These are phyloP conservation scores for Saccharomycopsis sp. DNA, from an alignment of 805 yeast species.

Conservation along the genomic window DNA sequence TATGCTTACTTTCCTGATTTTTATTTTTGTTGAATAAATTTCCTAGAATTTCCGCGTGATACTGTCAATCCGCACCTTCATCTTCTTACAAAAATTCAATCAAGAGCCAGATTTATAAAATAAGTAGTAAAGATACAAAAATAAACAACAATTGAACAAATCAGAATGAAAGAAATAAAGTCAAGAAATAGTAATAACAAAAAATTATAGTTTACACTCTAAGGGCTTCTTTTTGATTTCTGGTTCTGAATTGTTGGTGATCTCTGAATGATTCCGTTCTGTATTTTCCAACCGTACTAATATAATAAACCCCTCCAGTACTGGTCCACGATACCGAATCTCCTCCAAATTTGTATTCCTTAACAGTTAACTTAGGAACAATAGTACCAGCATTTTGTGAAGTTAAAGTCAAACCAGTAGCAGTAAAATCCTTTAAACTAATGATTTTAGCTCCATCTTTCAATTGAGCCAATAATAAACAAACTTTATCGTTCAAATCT, in stretches of 20 bases:
- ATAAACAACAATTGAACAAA: no score
- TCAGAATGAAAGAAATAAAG: no score
- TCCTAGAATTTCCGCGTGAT: no score
- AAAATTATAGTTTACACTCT: no score
- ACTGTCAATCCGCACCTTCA: no score
- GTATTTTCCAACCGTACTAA: constrained; percentile 50
- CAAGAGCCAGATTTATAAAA: no score
- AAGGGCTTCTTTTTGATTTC: background rate
- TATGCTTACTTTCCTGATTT: no score
- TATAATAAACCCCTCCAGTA: constrained; percentile 65
- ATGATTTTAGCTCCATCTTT: constrained; percentile 71
- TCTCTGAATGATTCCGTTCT: background rate
- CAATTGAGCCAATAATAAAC: constrained; percentile 50
- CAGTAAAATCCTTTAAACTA: constrained; percentile 68
- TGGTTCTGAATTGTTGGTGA: constrained; percentile 4
- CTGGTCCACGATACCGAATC: constrained; percentile 84
- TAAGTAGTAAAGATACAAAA: no score
- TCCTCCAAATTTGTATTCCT: constrained; percentile 42
- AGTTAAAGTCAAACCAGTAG: constrained; percentile 60
- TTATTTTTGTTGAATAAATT: no score
- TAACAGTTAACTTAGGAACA: constrained; percentile 54
- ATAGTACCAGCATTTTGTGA: constrained; percentile 44
- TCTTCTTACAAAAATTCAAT: no score
- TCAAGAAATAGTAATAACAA: no score
- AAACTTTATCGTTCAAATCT: constrained; percentile 57